phyloP scores from a whole-genome alignment of 2,329 filamentous ascomycete genomes.

The Sclerotinia minor region DNA sequence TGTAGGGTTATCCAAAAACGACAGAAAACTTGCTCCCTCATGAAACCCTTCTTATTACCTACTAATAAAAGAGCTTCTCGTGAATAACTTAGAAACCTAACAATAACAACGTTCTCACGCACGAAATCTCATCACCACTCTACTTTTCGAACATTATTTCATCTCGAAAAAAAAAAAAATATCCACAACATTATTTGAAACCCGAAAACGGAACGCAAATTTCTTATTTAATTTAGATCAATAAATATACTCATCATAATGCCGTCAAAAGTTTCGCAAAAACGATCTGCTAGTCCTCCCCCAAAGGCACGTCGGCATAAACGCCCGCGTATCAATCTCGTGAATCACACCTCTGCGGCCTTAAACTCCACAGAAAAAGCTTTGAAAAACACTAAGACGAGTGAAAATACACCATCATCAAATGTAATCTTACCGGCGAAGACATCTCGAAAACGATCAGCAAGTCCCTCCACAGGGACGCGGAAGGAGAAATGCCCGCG shows the following conservation, averaged over 20 bases:
- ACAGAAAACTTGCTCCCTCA: not conserved
- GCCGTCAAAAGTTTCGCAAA: not conserved
- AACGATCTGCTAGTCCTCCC: constrained; percentile 4
- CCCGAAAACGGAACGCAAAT: no score
- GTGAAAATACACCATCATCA: not conserved
- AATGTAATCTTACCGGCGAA: not conserved
- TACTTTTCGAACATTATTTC: not conserved
- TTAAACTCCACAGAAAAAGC: not conserved
- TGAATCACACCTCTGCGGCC: not conserved
- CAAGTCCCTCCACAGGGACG: not conserved
- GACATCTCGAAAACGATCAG: not conserved
- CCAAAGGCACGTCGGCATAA: not conserved
- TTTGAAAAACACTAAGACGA: not conserved
- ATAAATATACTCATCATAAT: not conserved
- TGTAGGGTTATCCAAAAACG: not conserved
- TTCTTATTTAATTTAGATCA: not conserved
- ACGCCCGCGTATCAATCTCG: not conserved
- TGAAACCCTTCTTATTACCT: not conserved
- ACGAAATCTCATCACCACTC: not conserved
- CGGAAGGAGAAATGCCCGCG: not conserved
- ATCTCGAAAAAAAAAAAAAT: not conserved
- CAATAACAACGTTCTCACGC: not conserved
- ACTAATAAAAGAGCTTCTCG: no score
- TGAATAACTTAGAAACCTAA: not conserved
- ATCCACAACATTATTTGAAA: not conserved